Percentiles rank a stretch among this genome's conserved stretches.
Conservation (phyloP, 108 stramenopile genomes). For the Skeletonema grethae region DNA sequence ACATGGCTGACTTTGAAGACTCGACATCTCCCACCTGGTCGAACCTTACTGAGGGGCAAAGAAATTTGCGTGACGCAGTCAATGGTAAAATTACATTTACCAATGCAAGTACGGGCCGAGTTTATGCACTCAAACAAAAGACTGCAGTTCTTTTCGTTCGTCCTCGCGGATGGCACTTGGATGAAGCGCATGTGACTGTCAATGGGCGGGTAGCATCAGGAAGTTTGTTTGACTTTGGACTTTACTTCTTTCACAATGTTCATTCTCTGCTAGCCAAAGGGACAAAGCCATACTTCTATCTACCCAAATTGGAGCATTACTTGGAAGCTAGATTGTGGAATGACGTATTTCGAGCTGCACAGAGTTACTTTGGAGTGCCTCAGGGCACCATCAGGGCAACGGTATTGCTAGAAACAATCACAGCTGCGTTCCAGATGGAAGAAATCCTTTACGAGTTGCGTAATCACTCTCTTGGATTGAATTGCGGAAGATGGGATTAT, state of each 20-base stretch:
- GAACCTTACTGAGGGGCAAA: constrained; percentile 88
- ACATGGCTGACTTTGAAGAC: constrained; percentile 97
- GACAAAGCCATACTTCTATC: constrained; percentile 87
- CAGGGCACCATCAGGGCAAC: constrained; percentile 87
- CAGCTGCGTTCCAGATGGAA: constrained; percentile 96
- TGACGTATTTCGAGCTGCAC: constrained; percentile 86
- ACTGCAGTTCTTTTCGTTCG: constrained; percentile 87
- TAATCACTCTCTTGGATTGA: constrained; percentile 90
- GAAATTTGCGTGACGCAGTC: constrained; percentile 91
- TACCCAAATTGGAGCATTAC: constrained; percentile 91
- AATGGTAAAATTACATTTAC: constrained; percentile 85
- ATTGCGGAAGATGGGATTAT: constrained; percentile 97
- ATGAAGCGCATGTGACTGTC: constrained; percentile 90
- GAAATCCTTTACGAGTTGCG: constrained; percentile 95
- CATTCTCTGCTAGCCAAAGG: constrained; percentile 71
- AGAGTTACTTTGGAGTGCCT: constrained; percentile 84
- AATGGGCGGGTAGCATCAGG: constrained; percentile 85
- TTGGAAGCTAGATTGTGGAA: constrained; percentile 93
- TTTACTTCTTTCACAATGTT: constrained; percentile 93
- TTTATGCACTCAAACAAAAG: constrained; percentile 76
- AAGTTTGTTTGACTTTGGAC: constrained; percentile 88
- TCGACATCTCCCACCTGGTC: constrained; percentile 85
- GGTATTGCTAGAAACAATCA: constrained; percentile 92
- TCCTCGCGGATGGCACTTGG: constrained; percentile 93
- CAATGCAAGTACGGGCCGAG: constrained; percentile 80